Percentiles rank a stretch among this genome's conserved stretches.
These are phyloP conservation scores for Pyrus betulifolia DNA, from an alignment of 306 rosid species.

Conservation along the genomic window DNA sequence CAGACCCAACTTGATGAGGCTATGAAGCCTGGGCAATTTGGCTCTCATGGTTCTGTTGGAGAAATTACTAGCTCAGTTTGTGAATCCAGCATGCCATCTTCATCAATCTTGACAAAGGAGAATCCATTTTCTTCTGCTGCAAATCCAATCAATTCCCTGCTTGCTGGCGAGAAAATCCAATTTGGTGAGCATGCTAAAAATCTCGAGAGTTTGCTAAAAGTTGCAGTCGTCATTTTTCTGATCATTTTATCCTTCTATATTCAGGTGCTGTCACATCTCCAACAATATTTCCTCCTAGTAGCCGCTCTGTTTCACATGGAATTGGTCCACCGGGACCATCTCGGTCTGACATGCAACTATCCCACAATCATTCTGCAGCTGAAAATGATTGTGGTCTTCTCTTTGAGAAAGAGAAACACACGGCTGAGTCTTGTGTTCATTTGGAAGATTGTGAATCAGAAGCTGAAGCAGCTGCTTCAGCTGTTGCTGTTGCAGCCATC, in stretches of 20 bases:
- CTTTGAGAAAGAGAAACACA: conserved; percentile 67
- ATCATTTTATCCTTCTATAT: conserved; percentile 9
- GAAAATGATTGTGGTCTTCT: conserved; percentile 61
- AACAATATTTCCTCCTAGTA: conserved; percentile 62
- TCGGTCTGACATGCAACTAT: conserved; percentile 54
- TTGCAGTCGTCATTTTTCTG: conserved; percentile 11
- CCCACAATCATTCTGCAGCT: conserved; percentile 51
- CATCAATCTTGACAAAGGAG: conserved; percentile 71
- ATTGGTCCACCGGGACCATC: conserved; percentile 60
- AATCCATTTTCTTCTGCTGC: conserved; percentile 55
- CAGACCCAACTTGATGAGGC: conserved; percentile 95
- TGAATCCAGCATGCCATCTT: conserved; percentile 53
- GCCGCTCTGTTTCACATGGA: conserved; percentile 52
- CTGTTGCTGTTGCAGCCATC: conserved; percentile 95
- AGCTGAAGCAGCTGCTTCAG: conserved; percentile 98
- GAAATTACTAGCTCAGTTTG: conserved; percentile 40
- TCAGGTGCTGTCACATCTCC: conserved; percentile 97
- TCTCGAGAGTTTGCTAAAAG: neutral
- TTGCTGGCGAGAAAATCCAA: conserved; percentile 98
- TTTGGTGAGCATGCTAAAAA: conserved; percentile 58
- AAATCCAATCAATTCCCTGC: conserved; percentile 80
- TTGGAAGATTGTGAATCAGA: conserved; percentile 85
- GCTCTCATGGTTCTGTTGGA: conserved; percentile 56
- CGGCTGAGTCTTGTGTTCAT: conserved; percentile 43
- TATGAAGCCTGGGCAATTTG: conserved; percentile 82